A percentile compares a stretch with the other conserved stretches of the same genome.
phyloP scores from a whole-genome alignment of 2,329 filamentous ascomycete species.

The Xylariaceae sp. region DNA sequence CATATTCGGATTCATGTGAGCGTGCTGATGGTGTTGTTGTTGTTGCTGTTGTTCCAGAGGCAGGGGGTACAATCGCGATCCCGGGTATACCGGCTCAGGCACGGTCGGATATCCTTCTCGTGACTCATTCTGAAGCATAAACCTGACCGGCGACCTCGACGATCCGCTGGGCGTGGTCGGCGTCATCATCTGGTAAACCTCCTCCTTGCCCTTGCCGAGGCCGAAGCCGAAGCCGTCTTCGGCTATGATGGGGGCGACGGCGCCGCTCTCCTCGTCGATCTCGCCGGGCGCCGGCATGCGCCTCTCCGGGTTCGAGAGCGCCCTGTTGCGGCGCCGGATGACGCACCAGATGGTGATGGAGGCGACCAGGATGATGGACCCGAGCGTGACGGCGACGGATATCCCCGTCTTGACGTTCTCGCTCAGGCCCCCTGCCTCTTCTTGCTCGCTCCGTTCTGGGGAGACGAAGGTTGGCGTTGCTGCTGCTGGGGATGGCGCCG shows the following conservation, averaged over 20 bases:
- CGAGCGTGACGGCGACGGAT: constrained; percentile 14
- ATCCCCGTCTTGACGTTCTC: constrained; percentile 9
- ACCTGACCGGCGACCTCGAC: constrained; percentile 2
- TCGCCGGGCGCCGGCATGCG: constrained; percentile 2
- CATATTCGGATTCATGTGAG: not conserved
- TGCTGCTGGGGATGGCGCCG: not conserved
- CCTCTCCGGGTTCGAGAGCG: constrained; percentile 6
- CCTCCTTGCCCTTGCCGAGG: constrained; percentile 3
- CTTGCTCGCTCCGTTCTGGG: not conserved
- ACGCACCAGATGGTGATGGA: constrained; percentile 11
- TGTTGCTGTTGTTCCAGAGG: not conserved
- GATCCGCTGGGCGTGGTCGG: not conserved
- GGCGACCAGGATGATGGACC: constrained; percentile 8
- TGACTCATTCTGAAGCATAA: constrained; percentile 1
- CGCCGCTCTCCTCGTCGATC: constrained; percentile 2
- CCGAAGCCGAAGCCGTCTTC: not conserved
- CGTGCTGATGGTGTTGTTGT: constrained; percentile 7
- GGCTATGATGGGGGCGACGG: no score
- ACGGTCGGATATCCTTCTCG: constrained; percentile 8
- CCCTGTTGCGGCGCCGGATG: constrained; percentile 5
- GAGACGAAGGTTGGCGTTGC: constrained; percentile 7
- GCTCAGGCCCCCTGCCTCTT: constrained; percentile 5
- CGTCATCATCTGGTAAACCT: constrained; percentile 7
- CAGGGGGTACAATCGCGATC: not conserved
- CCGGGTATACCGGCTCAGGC: constrained; percentile 7